Base-by-base conservation (phyloP, 2,329 filamentous ascomycete genomes). In the Colletotrichum trifolii region DNA sequence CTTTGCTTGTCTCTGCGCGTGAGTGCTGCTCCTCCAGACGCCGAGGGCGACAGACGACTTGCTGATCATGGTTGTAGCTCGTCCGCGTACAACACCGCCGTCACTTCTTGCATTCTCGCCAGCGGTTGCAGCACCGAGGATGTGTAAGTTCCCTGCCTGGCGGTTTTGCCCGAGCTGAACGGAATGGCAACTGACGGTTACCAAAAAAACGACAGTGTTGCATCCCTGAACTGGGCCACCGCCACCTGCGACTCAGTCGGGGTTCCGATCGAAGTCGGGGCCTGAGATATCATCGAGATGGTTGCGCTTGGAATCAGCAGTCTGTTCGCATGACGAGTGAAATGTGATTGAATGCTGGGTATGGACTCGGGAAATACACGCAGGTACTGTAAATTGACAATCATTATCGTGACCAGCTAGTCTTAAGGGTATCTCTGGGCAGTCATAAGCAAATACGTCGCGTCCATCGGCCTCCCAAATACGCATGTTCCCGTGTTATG, bases 1-100 rank as follows among this genome's bases (percentile, higher is more conserved):
- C 66, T 70, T 65, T 6, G 54, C 56, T 25, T 67, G 64, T 46
- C 35, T 67, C 42, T 70, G 67, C 65, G 55, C 54, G 67, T 69
- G 36, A 39, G 68, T 50, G 6, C 10, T 25, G 13, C 17, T 8
- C n/a, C 10, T 17, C 17, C n/a, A 36, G 15, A 43, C 36, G 25
- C 17, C 8, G 11, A 13, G 8, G 11, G 11, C 8, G 13, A 48
- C 11, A 10, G 13, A 25, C 43, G 17, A 10, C 13, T 10, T 12
- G 8, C 8, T 11, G n/a, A 25, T 54, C 8, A 54, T 17, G 25
- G 12, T 13, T 43, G 9, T 42, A 65, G 58, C n/a, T 62, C 62
- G n/a, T 15, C 34, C n/a, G 50, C 57, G 33, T 56, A 65, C 52
- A 65, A 55, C 46, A 39, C 12, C 25, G 50, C 62, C 35, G 62